These are phyloP conservation scores for Haplographium delicatum DNA, from an alignment of 495 filamentous ascomycete species.

Conservation along the genomic window DNA sequence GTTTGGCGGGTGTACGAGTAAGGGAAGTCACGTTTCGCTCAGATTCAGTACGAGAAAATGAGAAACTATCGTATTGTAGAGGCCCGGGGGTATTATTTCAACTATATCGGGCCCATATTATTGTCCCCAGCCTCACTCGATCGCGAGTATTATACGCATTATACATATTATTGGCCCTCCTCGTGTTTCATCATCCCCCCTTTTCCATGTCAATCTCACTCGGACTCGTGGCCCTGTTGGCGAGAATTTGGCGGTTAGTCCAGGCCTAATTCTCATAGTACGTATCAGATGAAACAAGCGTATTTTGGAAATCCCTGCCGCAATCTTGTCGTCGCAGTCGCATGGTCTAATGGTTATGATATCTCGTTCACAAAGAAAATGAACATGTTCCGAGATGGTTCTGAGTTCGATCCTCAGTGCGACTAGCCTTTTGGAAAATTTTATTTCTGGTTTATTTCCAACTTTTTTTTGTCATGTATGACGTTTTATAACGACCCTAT, in stretches of 20 bases:
- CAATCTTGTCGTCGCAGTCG: constrained; percentile 18
- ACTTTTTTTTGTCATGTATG: too few relatives aligned
- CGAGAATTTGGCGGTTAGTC: background rate
- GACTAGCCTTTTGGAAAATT: too few relatives aligned
- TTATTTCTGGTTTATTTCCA: too few relatives aligned
- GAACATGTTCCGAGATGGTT: constrained; percentile 29
- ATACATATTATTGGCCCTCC: background rate
- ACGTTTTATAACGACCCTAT: too few relatives aligned
- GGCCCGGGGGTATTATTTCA: too few relatives aligned
- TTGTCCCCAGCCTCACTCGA: constrained; percentile 1
- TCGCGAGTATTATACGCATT: background rate
- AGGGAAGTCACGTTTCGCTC: constrained; percentile 5
- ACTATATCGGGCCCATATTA: too few relatives aligned
- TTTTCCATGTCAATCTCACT: background rate
- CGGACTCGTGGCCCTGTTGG: too few relatives aligned
- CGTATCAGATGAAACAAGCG: constrained; percentile 10
- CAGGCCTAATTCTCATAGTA: too few relatives aligned
- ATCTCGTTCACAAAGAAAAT: constrained; percentile 30
- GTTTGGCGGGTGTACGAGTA: too few relatives aligned
- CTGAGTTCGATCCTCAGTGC: constrained; percentile 28
- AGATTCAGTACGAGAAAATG: background rate
- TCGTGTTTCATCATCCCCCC: constrained; percentile 4
- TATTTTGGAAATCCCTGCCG: constrained; percentile 1
- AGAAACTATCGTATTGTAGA: too few relatives aligned
- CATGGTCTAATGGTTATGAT: constrained; percentile 33